These are phyloP conservation scores for Rhynchosporium secalis DNA, from an alignment of 2,329 filamentous ascomycete species.

Conservation along the genomic window DNA sequence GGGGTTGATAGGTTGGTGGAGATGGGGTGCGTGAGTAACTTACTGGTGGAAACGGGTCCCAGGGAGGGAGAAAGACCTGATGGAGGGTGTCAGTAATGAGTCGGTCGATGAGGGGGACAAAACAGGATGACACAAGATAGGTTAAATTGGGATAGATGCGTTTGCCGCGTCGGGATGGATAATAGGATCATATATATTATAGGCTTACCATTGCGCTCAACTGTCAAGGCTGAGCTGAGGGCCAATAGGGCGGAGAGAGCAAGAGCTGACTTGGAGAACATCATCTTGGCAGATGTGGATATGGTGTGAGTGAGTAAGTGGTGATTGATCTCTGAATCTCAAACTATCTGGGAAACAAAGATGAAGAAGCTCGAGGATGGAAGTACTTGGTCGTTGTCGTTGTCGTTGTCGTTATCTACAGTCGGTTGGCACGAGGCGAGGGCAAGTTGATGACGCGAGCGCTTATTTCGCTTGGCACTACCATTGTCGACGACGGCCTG, in stretches of 20 bases:
- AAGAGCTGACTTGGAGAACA: conserved; percentile 27
- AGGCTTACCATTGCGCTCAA: conserved; percentile 18
- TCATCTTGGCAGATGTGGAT: conserved; percentile 18
- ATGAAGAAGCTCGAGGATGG: no score
- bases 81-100: conserved; percentile 13
- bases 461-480: no score
- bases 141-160: not conserved
- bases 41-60: not conserved
- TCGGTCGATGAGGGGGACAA: conserved; percentile 16
- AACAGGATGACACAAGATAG: not conserved
- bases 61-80: conserved; percentile 11
- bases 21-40: conserved; percentile 1
- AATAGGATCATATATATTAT: no score
- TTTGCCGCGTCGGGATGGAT: not conserved
- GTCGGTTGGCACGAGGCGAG: no score
- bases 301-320: no score
- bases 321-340: no score
- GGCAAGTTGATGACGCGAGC: no score
- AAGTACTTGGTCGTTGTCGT: no score
- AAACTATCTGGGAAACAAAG: no score
- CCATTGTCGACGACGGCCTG: no score
- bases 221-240: conserved; percentile 19
- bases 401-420: no score
- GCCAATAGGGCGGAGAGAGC: conserved; percentile 23
- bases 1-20: not conserved